phyloP scores from a whole-genome alignment of 371 early-diverging fungal species.

The Mucor plumbeus region DNA sequence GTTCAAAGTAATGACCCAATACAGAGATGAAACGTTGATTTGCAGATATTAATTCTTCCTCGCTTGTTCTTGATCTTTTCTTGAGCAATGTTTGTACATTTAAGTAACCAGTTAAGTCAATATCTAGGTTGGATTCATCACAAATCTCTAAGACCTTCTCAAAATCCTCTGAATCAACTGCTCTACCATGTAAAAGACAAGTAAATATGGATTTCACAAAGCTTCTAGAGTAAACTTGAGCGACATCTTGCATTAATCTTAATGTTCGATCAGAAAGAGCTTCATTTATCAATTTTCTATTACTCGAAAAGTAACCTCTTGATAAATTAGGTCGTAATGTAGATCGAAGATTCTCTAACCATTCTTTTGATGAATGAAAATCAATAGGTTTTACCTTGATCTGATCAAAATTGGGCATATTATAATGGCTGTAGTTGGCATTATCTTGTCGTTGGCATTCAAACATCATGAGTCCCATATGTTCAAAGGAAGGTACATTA shows the following conservation, averaged over 20 bases:
- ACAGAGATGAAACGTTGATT: slow-evolving; percentile 61
- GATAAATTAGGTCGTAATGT: slow-evolving; percentile 37
- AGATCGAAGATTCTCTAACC: slow-evolving; percentile 42
- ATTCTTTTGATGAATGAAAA: slow-evolving; percentile 35
- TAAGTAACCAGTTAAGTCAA: slow-evolving; percentile 76
- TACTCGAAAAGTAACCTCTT: slow-evolving; percentile 33
- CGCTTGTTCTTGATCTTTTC: slow-evolving; percentile 29
- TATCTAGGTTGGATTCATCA: slow-evolving; percentile 66
- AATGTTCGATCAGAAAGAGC: slow-evolving; percentile 37
- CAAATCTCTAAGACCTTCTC: slow-evolving; percentile 69
- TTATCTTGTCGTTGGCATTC: slow-evolving; percentile 64
- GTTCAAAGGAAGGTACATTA: slow-evolving; percentile 4
- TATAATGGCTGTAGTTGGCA: background rate
- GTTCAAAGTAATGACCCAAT: slow-evolving; percentile 69
- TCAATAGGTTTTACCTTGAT: slow-evolving; percentile 31
- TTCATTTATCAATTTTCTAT: slow-evolving; percentile 40
- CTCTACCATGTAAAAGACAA: slow-evolving; percentile 62
- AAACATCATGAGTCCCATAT: slow-evolving; percentile 54
- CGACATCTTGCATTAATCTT: slow-evolving; percentile 42
- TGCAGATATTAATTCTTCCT: slow-evolving; percentile 54
- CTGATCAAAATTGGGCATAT: slow-evolving; percentile 7
- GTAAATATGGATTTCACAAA: slow-evolving; percentile 71
- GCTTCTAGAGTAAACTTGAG: slow-evolving; percentile 56
- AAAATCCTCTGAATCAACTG: slow-evolving; percentile 62
- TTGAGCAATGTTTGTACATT: slow-evolving; percentile 67